A percentile compares a stretch with the other conserved stretches of the same genome.
These are phyloP conservation scores for Plectranthus barbatus DNA, from an alignment of 257 asterid genomes.

Conservation along the genomic window DNA sequence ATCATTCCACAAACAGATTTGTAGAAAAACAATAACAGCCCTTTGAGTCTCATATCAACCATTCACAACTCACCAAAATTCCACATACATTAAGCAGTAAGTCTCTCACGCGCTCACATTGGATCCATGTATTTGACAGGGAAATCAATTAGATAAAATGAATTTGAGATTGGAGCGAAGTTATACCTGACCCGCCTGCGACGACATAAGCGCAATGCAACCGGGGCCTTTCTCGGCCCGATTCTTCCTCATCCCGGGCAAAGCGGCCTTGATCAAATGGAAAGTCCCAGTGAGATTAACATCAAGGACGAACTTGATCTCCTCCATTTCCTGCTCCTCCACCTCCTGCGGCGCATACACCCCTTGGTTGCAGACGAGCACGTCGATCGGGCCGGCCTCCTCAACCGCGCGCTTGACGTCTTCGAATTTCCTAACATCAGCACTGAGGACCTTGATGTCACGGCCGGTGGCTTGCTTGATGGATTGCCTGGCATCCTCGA, in stretches of 20 bases:
- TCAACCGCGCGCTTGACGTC: constrained; percentile 50
- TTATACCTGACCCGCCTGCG: constrained; percentile 95
- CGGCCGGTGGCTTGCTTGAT: constrained; percentile 79
- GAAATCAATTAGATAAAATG: background rate
- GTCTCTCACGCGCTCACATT: background rate
- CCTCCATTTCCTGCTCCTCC: constrained; percentile 64
- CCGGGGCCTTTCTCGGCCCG: constrained; percentile 62
- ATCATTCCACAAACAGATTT: background rate
- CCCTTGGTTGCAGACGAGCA: constrained; percentile 86
- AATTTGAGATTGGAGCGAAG: background rate
- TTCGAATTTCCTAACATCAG: constrained; percentile 76
- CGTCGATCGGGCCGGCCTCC: constrained; percentile 76
- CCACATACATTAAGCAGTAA: background rate
- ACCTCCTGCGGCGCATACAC: constrained; percentile 68
- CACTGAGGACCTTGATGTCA: constrained; percentile 69
- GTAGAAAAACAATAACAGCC: background rate
- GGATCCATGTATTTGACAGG: background rate
- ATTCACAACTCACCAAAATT: background rate
- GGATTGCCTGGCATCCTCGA: constrained; percentile 64
- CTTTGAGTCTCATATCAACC: background rate
- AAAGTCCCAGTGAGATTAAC: constrained; percentile 79
- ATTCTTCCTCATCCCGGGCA: constrained; percentile 80
- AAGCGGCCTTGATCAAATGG: constrained; percentile 81
- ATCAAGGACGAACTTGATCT: constrained; percentile 76
- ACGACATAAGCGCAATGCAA: constrained; percentile 82